Conservation (phyloP, 2,329 filamentous ascomycete species). For the Aureobasidium sp. region DNA sequence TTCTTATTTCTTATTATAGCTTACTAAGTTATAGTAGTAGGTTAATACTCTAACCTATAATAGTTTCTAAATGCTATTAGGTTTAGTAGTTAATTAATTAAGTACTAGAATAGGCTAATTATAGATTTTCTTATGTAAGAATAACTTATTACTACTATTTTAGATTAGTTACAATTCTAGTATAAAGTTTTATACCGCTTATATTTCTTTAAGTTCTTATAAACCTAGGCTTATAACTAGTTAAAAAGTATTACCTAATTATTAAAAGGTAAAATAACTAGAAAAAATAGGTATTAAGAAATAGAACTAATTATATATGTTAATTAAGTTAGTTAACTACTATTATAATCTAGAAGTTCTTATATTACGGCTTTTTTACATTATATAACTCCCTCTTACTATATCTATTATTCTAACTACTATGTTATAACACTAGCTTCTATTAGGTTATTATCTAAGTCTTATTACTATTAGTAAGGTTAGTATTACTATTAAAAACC, state of each 20-base stretch:
- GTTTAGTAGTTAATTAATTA: not conserved
- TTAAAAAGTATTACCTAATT: not conserved
- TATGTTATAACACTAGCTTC: conserved; percentile 1
- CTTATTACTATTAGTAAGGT: too few relatives aligned
- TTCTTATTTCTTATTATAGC: too few relatives aligned
- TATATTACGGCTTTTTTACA: not conserved
- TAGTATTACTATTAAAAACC: too few relatives aligned
- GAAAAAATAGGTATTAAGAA: not conserved
- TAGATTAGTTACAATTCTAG: not conserved
- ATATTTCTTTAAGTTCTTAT: not conserved
- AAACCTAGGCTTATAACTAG: not conserved
- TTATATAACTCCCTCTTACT: conserved; percentile 7
- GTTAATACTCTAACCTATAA: not conserved
- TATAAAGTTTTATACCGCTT: not conserved
- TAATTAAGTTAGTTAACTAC: conserved; percentile 11
- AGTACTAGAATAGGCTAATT: not conserved
- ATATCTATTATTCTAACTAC: conserved; percentile 1
- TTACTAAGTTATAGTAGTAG: not conserved
- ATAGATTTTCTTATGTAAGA: not conserved
- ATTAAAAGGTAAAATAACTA: not conserved
- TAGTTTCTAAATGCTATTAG: not conserved
- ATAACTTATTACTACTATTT: not conserved
- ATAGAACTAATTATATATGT: not conserved
- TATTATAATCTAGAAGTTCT: not conserved
- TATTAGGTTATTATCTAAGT: too few relatives aligned